A percentile compares a stretch with the other conserved stretches of the same genome.
phyloP scores from a whole-genome alignment of 441 rosid species.

The Francoa sonchifolia region DNA sequence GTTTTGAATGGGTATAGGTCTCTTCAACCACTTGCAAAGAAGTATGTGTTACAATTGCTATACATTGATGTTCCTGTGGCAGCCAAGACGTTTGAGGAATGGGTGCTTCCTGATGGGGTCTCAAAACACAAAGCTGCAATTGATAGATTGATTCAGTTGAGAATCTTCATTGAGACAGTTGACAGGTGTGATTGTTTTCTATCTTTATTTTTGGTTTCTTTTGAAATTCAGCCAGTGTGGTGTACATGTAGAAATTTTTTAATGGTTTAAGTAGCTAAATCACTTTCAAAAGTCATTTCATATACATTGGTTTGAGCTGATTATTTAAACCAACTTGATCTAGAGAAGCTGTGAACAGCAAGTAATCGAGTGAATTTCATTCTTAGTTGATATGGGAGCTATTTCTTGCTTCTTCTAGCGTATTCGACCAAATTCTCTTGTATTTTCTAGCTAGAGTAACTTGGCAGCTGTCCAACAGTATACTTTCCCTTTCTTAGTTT shows the following conservation, averaged over 20 bases:
- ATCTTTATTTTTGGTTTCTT: not conserved
- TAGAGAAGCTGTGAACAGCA: too few species aligned
- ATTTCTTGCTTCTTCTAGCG: too few species aligned
- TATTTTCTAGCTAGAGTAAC: not conserved
- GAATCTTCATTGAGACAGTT: constrained; percentile 36
- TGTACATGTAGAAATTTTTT: too few species aligned
- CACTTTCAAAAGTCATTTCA: too few species aligned
- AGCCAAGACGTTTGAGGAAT: constrained; percentile 48
- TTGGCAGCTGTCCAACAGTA: too few species aligned
- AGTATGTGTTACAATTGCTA: constrained; percentile 62
- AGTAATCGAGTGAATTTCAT: too few species aligned
- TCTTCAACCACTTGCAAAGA: constrained; percentile 87
- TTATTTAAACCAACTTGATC: too few species aligned
- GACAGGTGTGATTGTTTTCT: constrained; percentile 37
- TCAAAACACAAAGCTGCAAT: constrained; percentile 74
- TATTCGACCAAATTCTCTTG: too few species aligned
- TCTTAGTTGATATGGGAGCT: too few species aligned
- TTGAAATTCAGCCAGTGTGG: too few species aligned
- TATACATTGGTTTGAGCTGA: too few species aligned
- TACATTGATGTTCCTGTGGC: constrained; percentile 45
- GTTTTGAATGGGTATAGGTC: constrained; percentile 35
- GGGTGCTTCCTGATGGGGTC: constrained; percentile 66
- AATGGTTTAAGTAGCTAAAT: too few species aligned
- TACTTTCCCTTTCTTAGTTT: not conserved
- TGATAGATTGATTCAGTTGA: constrained; percentile 63